Base-by-base conservation (phyloP, 495 filamentous ascomycete genomes). In the Penicillium verhagenii region DNA sequence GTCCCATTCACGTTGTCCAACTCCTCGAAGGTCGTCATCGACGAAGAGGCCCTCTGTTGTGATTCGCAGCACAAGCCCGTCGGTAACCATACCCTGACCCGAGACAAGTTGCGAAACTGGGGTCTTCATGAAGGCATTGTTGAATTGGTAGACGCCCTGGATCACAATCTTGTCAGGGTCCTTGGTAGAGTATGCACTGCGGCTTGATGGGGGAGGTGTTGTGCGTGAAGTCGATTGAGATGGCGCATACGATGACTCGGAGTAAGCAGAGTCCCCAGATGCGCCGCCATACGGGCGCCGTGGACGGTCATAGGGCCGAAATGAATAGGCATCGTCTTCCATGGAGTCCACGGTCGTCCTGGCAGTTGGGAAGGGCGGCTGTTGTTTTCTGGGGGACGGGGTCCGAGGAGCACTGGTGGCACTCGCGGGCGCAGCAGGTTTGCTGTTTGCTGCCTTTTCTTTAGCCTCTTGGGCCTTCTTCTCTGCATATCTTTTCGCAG, bases 131-230 rank as follows among this genome's bases (percentile, higher is more conserved):
- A 90, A 92, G 40, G 86, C 79, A 65, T 92, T 91, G 66, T 88
- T 90, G 77, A 94, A 97, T 16, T 82, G 77, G 63, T 93, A 97
- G 6, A 98, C 94, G 13, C 89, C 93, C 63, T 85, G 87, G 66
- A 98, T 89, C 40, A 95, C 84, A 58, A 97, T 94, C 79, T 97
- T 98, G 66, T 94, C 84, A 3, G 92, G 91, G 69, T 97, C 93
- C 60, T 87, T 87, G 37, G 90, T 96, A 16, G 79, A 79, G 68
- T 97, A 98, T 16, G 83, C 71, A 1, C 84, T 83, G 24, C 89
- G 86, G 52, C 84, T 79, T 9, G 86, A 89, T 0, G 89, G 89
- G 2, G 92, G 91, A 26, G 92, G 91, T 3, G 87, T 91, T 3
- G 92, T 95, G 26, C 87, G 85, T n/a, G 88, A 81, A 0, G 92